Percentiles rank a stretch among this genome's conserved stretches.
These are phyloP conservation scores for Vitis rotundifolia DNA, from an alignment of 164 flowering plant genomes.

Conservation along the genomic window DNA sequence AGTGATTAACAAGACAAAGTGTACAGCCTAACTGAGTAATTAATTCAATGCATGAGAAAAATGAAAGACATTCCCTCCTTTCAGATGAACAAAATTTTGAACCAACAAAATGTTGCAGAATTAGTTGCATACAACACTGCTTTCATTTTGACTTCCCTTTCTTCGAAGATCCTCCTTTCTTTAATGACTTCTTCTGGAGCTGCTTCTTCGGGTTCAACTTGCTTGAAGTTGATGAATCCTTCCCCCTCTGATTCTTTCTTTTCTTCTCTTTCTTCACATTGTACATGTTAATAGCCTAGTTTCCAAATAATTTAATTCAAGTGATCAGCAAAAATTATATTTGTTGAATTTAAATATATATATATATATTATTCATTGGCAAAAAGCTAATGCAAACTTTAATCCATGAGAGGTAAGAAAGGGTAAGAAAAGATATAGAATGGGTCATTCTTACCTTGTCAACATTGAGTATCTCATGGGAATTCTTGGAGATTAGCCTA, in stretches of 20 bases:
- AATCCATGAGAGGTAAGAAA: neutral
- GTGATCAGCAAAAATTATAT: neutral
- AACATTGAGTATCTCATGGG: slow-evolving; percentile 77
- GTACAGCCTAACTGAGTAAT: too few relatives aligned
- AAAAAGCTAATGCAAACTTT: neutral
- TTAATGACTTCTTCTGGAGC: slow-evolving; percentile 37
- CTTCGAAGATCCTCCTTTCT: slow-evolving; percentile 31
- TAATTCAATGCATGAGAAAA: too few relatives aligned
- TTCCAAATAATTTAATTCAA: neutral
- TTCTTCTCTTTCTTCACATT: slow-evolving; percentile 61
- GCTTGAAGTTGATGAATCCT: slow-evolving; percentile 40
- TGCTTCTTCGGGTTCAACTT: slow-evolving; percentile 62
- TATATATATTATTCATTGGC: too few relatives aligned
- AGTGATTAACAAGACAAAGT: too few relatives aligned
- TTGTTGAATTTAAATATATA: too few relatives aligned
- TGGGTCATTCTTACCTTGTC: slow-evolving; percentile 50
- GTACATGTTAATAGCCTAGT: slow-evolving; percentile 71
- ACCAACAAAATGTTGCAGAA: too few relatives aligned
- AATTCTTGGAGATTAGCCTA: slow-evolving; percentile 77
- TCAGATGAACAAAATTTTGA: too few relatives aligned
- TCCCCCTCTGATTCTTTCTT: slow-evolving; percentile 30
- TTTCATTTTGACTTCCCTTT: slow-evolving; percentile 22
- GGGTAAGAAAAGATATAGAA: too few relatives aligned
- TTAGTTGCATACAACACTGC: too few relatives aligned
- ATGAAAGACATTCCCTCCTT: too few relatives aligned